phyloP scores from a whole-genome alignment of 73 alveolate genomes.

The Paramecium primaurelia region DNA sequence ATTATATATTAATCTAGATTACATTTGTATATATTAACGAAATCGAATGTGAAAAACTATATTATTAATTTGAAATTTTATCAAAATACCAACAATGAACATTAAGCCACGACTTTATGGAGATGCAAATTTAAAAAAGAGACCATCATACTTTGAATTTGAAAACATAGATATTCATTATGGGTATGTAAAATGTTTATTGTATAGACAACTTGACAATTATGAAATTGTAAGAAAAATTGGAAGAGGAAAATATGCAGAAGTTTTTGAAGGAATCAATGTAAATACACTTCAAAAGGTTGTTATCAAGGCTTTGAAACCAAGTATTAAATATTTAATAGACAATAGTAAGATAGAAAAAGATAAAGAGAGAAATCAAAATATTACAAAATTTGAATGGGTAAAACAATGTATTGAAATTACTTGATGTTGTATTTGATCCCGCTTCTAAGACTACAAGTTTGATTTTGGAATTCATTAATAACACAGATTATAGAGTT shows the following conservation, averaged over 20 bases:
- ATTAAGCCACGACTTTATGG: constrained; percentile 49
- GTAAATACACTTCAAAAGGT: constrained; percentile 69
- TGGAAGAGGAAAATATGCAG: constrained; percentile 90
- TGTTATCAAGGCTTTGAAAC: constrained; percentile 83
- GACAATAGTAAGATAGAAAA: constrained; percentile 64
- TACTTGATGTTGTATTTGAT: constrained; percentile 95
- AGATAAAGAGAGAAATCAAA: constrained; percentile 87
- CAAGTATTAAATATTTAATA: constrained; percentile 49
- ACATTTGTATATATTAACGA: neutral
- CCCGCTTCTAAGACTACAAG: constrained; percentile 94
- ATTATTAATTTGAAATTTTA: neutral
- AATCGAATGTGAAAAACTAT: neutral
- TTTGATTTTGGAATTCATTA: constrained; percentile 89
- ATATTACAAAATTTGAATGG: constrained; percentile 93
- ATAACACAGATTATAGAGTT: constrained; percentile 87
- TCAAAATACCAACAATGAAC: constrained; percentile 22
- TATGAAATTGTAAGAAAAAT: constrained; percentile 81
- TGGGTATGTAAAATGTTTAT: constrained; percentile 11
- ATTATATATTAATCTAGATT: neutral
- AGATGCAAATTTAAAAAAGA: constrained; percentile 57
- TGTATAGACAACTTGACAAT: constrained; percentile 59
- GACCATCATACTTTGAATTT: constrained; percentile 58
- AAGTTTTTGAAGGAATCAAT: constrained; percentile 88
- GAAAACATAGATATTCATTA: constrained; percentile 52
- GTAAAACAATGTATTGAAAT: constrained; percentile 91